phyloP scores from a whole-genome alignment of 2,329 filamentous ascomycete genomes.

The Nigrospora oryzae region DNA sequence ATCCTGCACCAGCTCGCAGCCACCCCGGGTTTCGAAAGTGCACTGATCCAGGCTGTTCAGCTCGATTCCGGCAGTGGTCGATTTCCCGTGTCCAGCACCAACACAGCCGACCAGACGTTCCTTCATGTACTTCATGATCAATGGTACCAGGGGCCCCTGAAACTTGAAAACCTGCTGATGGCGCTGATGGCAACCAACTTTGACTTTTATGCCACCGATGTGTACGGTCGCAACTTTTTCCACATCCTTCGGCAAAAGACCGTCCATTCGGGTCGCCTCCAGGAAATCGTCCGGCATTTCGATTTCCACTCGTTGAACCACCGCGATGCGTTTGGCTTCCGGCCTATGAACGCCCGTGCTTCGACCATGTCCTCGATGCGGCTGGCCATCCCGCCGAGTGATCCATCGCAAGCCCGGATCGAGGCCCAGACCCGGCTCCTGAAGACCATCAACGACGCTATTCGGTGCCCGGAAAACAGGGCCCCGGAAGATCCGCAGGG shows the following conservation, averaged over 20 bases:
- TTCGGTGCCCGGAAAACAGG: conserved; percentile 12
- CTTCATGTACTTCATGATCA: conserved; percentile 20
- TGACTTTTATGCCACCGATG: conserved; percentile 16
- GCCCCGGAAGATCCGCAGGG: conserved; percentile 34
- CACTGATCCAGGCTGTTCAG: conserved; percentile 11
- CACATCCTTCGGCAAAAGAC: conserved; percentile 20
- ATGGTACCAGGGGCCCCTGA: conserved; percentile 19
- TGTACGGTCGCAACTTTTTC: conserved; percentile 21
- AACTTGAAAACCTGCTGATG: conserved; percentile 13
- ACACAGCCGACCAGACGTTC: conserved; percentile 20
- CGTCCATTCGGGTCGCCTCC: conserved; percentile 8
- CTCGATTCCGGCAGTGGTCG: conserved; percentile 7
- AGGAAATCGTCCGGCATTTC: conserved; percentile 13
- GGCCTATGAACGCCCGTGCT: conserved; percentile 12
- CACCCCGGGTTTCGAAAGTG: conserved; percentile 5
- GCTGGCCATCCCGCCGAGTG: conserved; percentile 12
- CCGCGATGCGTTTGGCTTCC: conserved; percentile 39
- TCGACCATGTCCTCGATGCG: conserved; percentile 4
- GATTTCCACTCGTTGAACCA: conserved; percentile 21
- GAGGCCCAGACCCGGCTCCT: conserved; percentile 24
- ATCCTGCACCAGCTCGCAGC: conserved; percentile 33
- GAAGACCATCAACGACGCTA: conserved; percentile 23
- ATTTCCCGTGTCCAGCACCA: conserved; percentile 16
- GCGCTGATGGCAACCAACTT: conserved; percentile 10
- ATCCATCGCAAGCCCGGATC: conserved; percentile 12